These are phyloP conservation scores for Alternaria sp. DNA, from an alignment of 2,329 filamentous ascomycete genomes.

Conservation along the genomic window DNA sequence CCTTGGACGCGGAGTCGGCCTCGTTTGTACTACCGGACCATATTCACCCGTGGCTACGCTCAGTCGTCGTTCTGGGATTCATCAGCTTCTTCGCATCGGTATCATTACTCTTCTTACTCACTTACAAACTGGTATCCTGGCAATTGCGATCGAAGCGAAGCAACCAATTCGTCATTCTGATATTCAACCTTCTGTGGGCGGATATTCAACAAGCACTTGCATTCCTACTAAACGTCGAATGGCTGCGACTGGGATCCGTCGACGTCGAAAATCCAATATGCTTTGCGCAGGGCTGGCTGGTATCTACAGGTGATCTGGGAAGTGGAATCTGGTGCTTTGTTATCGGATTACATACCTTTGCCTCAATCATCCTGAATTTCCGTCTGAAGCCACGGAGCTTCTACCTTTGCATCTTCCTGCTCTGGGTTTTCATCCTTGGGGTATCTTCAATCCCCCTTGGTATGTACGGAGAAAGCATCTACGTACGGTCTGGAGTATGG, in stretches of 20 bases:
- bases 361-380: constrained; percentile 67
- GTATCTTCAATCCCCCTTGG: constrained; percentile 64
- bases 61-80: constrained; percentile 58
- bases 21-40: constrained; percentile 46
- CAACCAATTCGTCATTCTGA: constrained; percentile 75
- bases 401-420: constrained; percentile 56
- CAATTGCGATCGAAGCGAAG: constrained; percentile 46
- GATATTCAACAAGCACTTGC: constrained; percentile 72
- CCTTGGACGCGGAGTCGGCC: constrained; percentile 37
- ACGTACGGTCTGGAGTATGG: constrained; percentile 72
- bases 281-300: constrained; percentile 73
- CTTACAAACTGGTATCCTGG: constrained; percentile 57
- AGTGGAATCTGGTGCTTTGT: constrained; percentile 72
- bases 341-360: constrained; percentile 73
- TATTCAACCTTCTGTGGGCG: constrained; percentile 74
- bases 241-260: constrained; percentile 65
- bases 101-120: constrained; percentile 56
- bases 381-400: constrained; percentile 62
- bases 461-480: constrained; percentile 58
- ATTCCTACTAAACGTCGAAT: constrained; percentile 70
- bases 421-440: constrained; percentile 69
- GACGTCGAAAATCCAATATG: constrained; percentile 65
- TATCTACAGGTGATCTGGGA: constrained; percentile 72
- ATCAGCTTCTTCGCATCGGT: constrained; percentile 58
- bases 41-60: constrained; percentile 55